phyloP scores from a whole-genome alignment of 202 grass and related monocot genomes.

The Panicum virgatum region DNA sequence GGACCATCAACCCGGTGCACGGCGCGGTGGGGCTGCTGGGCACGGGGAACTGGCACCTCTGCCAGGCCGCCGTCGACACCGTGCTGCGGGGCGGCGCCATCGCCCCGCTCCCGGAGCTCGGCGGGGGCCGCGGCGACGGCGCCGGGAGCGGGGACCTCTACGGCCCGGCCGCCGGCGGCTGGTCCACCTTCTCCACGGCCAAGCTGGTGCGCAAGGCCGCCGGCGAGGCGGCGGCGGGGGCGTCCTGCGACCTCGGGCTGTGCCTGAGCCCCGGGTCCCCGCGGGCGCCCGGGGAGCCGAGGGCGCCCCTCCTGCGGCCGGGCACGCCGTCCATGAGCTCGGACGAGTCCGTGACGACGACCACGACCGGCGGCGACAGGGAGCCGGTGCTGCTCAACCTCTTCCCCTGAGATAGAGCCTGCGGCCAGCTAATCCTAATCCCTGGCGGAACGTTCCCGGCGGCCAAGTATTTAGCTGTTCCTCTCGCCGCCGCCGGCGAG shows the following conservation, averaged over 20 bases:
- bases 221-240: background rate
- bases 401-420: conserved; percentile 46
- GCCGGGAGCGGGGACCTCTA: conserved; percentile 26
- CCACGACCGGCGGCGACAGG: conserved; percentile 26
- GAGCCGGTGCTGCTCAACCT: conserved; percentile 72
- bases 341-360: conserved; percentile 59
- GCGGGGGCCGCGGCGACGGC: background rate
- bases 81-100: conserved; percentile 71
- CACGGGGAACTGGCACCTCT: conserved; percentile 75
- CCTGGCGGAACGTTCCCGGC: background rate
- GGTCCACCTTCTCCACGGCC: conserved; percentile 57
- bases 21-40: conserved; percentile 69
- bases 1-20: conserved; percentile 81
- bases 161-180: conserved; percentile 24
- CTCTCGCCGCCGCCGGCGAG: conserved; percentile 34
- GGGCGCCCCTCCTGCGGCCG: conserved; percentile 29
- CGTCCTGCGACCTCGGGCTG: conserved; percentile 59
- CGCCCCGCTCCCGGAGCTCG: conserved; percentile 52
- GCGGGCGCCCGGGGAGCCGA: background rate
- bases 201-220: conserved; percentile 41
- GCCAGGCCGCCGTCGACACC: conserved; percentile 80
- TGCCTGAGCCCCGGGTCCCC: conserved; percentile 51
- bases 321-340: conserved; percentile 75
- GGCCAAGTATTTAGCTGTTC: background rate
- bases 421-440: conserved; percentile 1